Evolutionary conservation across 1,284 basidiomycete species (phyloP), one percentile per base, ranked within the genome.

Genomic region (Leccinum fuscescens): DNA sequence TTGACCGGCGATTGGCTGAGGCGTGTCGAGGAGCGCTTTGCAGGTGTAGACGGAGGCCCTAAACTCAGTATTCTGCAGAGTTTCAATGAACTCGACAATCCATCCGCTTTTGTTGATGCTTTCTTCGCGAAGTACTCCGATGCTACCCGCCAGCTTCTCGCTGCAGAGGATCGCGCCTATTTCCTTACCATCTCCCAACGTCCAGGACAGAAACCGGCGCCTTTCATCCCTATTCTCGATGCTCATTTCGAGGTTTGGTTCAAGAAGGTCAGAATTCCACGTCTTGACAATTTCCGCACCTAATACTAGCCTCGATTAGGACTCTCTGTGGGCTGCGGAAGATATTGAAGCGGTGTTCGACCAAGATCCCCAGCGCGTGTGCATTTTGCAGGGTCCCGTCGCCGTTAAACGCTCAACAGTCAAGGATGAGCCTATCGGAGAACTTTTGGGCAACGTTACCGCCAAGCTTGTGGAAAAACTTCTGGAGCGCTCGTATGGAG

Each of bases 311-410:
- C 55, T 3, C 8, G 3, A 60, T 58, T 73, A 94, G 92, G 96
- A 98, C 76, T 98, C 96, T 15, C 86, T 98, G 6, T 98, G 96
- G 96, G 93, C 94, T 51, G 91, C 95, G 6, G 97, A 99, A 77
- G 96, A 99, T 74, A 94, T 99, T 67, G 96, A 99, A 66, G 96
- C 95, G 14, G 94, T 99, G 46, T 96, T 98, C 69, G 97, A 98
- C 77, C 94, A 96, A 78, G 96, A 98, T 76, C 93, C 96, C 33
- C 93, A 99, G 77, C 90, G 97, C 67, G 96, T 99, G 42, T 97
- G 94, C 74, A 97, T 99, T 69, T 85, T 99, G 55, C 96, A 98
- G 77, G 96, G 97, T 31, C 96, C 97, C 11, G 90, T 99, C 57
- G 96, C 96, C 2, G 94, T 87, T 64, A 94, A 92, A 76, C 89